phyloP scores from a whole-genome alignment of 176 grass and related monocot species.

The Carex scoparia region DNA sequence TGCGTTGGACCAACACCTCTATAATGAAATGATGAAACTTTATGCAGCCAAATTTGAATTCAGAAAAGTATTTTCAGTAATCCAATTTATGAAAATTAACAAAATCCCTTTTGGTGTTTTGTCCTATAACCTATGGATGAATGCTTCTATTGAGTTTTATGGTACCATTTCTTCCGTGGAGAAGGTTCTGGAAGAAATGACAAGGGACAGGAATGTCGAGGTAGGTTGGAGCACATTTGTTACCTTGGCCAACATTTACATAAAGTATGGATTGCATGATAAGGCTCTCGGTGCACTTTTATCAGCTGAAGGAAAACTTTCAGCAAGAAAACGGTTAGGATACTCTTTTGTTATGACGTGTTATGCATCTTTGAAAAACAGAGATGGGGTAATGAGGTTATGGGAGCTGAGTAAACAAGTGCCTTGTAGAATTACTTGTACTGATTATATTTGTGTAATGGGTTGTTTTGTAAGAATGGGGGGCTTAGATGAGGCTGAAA shows the following conservation, averaged over 20 bases:
- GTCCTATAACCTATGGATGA: constrained; percentile 79
- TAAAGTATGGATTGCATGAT: constrained; percentile 30
- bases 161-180: constrained; percentile 34
- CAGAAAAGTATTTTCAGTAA: constrained; percentile 42
- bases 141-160: constrained; percentile 43
- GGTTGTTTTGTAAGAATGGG: constrained; percentile 61
- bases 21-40: constrained; percentile 83
- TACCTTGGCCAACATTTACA: constrained; percentile 62
- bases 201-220: constrained; percentile 49
- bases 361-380: constrained; percentile 58
- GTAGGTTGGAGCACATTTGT: constrained; percentile 90
- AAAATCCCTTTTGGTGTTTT: constrained; percentile 55
- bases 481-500: constrained; percentile 49
- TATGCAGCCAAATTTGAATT: constrained; percentile 53
- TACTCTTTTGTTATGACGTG: constrained; percentile 80
- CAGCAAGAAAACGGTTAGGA: constrained; percentile 42
- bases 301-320: constrained; percentile 66
- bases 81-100: constrained; percentile 55
- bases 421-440: constrained; percentile 49
- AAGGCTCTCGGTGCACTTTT: constrained; percentile 51
- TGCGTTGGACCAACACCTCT: constrained; percentile 59
- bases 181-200: constrained; percentile 58
- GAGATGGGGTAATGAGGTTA: constrained; percentile 48
- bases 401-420: constrained; percentile 72
- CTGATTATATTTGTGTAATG: constrained; percentile 67